phyloP scores from a whole-genome alignment of 2,329 filamentous ascomycete species.

The Hypoxylon sp. region DNA sequence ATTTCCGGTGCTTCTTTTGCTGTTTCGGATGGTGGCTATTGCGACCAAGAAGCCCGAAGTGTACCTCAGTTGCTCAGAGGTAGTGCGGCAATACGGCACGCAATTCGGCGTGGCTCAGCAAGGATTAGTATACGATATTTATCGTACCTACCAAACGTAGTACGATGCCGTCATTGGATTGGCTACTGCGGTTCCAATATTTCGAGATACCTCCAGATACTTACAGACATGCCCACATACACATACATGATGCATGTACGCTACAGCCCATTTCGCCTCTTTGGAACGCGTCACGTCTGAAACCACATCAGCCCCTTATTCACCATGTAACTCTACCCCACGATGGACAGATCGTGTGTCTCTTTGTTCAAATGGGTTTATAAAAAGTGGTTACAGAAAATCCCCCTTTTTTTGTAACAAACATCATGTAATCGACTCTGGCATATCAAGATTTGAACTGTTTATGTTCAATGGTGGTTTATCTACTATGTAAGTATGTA shows the following conservation, averaged over 20 bases:
- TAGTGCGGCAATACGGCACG: conserved; percentile 42
- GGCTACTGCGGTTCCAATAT: background rate
- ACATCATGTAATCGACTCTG: conserved; percentile 6
- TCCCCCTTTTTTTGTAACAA: conserved; percentile 22
- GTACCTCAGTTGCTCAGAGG: background rate
- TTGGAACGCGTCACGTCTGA: conserved; percentile 42
- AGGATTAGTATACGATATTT: conserved; percentile 5
- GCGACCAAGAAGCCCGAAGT: conserved; percentile 1
- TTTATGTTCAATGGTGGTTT: no score
- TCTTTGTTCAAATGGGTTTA: conserved; percentile 10
- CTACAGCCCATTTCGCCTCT: conserved; percentile 21
- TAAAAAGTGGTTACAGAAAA: conserved; percentile 12
- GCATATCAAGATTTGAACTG: conserved; percentile 1
- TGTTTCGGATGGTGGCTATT: conserved; percentile 37
- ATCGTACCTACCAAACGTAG: background rate
- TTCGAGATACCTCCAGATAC: conserved; percentile 7
- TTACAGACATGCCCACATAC: background rate
- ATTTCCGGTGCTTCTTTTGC: conserved; percentile 37
- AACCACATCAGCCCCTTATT: conserved; percentile 31
- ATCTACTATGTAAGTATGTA: no score
- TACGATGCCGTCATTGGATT: background rate
- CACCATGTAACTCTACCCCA: conserved; percentile 3
- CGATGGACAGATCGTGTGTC: background rate
- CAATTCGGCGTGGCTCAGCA: conserved; percentile 40
- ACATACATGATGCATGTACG: conserved; percentile 3